Evolutionary conservation across 306 rosid genomes (phyloP), one percentile per base, ranked within the genome.

Genomic region (Pueraria montana): DNA sequence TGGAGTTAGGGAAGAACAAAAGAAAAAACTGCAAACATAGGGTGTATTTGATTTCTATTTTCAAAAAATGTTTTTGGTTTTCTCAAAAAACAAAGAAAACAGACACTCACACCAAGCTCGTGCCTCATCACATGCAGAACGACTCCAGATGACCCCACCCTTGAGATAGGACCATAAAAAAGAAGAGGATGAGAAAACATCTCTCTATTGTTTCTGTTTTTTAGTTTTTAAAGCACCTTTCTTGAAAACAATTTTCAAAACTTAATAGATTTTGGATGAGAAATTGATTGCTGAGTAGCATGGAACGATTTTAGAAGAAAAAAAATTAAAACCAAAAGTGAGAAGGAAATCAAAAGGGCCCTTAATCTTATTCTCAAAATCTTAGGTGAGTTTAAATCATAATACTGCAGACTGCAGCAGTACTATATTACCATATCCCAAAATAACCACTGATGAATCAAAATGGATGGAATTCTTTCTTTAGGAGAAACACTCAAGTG

Each of bases 381-480:
- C 18, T 10, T 59, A 59, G 17, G 9, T 23, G 8, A 24, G 66
- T 62, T 62, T 62, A 77, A 77, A 62, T 46, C 30, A 1, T 61
- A 63, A 46, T 18, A 46, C 46, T 62, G n/a, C n/a, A n/a, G n/a
- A n/a, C n/a, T n/a, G n/a, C n/a, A n/a, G 40, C 23, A n/a, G 38
- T n/a, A 26, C 34, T 48, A 23, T 27, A 77, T 9, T 10, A 11
- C 63, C 64, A 32, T 65, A 17, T 48, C 30, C 17, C 52, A 65
- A 65, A 78, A 64, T 34, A 49, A 36, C 5, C 26, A 21, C 65
- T 13, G 18, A 63, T 43, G 66, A 78, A 52, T 52, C 56, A 52
- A 79, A 78, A 59, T 20, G 65, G 43, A 59, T 20, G 65, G 43
- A 50, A 49, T 61, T 75, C 30, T 76, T 61, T 13, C 4, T 42